Conservation (phyloP, 2,329 filamentous ascomycete species). For the Lachnellula suecica region DNA sequence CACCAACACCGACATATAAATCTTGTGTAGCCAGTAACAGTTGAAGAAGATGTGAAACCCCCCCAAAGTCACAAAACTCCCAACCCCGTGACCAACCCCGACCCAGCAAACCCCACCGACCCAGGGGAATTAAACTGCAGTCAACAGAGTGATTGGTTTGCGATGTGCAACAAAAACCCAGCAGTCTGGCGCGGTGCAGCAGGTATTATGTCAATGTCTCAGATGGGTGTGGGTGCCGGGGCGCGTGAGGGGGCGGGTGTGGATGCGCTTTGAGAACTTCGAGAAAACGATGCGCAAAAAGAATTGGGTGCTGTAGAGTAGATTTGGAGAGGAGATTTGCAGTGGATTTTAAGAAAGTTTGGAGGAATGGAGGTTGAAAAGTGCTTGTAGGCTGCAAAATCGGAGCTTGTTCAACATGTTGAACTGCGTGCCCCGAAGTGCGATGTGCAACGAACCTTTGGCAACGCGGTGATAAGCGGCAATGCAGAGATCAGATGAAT, state of each 20-base stretch:
- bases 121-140: neutral
- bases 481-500: neutral
- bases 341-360: too few species aligned
- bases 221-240: neutral
- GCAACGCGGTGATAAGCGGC: too few species aligned
- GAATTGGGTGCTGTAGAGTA: too few species aligned
- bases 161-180: neutral
- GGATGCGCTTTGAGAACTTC: too few species aligned
- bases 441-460: slow-evolving; percentile 4
- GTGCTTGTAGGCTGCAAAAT: too few species aligned
- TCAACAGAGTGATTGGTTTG: neutral
- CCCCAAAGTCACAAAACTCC: too few species aligned
- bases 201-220: slow-evolving; percentile 1
- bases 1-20: too few species aligned
- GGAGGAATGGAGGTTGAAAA: too few species aligned
- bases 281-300: too few species aligned
- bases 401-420: neutral
- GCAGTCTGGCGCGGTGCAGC: neutral
- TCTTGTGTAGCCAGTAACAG: too few species aligned
- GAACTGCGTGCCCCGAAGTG: neutral
- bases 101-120: neutral
- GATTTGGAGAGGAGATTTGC: too few species aligned
- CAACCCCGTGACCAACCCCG: neutral
- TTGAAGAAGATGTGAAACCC: too few species aligned
- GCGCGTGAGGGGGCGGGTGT: neutral